phyloP scores from a whole-genome alignment of 257 asterid species.

The Solanum chmielewskii region DNA sequence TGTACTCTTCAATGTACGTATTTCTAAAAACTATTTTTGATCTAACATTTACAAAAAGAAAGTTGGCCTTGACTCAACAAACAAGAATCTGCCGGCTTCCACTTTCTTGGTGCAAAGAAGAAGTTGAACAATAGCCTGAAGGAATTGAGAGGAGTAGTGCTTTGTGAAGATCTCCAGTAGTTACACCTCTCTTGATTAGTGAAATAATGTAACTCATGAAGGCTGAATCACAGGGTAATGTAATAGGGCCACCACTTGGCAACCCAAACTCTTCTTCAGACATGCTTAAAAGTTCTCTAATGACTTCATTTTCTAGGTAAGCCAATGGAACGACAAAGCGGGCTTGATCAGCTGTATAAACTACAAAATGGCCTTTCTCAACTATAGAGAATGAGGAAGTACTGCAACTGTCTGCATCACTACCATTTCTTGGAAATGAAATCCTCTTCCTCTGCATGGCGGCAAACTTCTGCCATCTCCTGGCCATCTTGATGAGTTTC shows the following conservation, averaged over 20 bases:
- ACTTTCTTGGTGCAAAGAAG: background rate
- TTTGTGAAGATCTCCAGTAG: background rate
- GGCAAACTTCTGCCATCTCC: background rate
- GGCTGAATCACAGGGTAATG: background rate
- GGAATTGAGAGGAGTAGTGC: background rate
- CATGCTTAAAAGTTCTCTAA: background rate
- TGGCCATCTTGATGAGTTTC: background rate
- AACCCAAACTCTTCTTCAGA: background rate
- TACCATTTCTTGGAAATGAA: background rate
- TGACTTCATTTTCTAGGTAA: background rate
- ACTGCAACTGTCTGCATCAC: background rate
- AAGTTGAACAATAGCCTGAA: background rate
- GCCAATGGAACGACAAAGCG: background rate
- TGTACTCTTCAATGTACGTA: background rate
- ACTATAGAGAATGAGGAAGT: background rate
- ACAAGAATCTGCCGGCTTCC: background rate
- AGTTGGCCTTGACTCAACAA: background rate
- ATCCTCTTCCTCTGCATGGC: background rate
- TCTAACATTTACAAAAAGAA: background rate
- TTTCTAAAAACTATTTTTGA: background rate
- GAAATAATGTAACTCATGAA: background rate
- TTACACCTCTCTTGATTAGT: background rate
- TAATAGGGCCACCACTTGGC: background rate
- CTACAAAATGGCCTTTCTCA: slow-evolving; percentile 22
- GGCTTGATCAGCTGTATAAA: slow-evolving; percentile 12